A percentile compares a stretch with the other conserved stretches of the same genome.
Conservation (phyloP, 1,139 yeast genomes). For the Geotrichum reessii region DNA sequence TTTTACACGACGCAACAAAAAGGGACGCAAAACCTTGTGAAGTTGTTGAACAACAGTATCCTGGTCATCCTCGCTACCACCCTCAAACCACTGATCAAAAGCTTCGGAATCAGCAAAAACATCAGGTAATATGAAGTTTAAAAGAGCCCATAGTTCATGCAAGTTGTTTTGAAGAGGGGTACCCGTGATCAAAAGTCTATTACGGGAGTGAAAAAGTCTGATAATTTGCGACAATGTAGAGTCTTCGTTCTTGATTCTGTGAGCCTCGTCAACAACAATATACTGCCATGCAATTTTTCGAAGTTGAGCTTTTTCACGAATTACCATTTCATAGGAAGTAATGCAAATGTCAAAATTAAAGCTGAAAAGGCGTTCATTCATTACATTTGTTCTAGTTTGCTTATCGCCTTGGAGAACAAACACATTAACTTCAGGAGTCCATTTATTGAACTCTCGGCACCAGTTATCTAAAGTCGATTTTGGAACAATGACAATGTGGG, state of each 20-base stretch:
- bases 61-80: slow-evolving; percentile 49
- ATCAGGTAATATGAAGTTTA: slow-evolving; percentile 87
- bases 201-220: slow-evolving; percentile 77
- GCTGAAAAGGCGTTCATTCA: slow-evolving; percentile 53
- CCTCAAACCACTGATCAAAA: slow-evolving; percentile 87
- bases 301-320: slow-evolving; percentile 76
- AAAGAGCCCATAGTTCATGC: slow-evolving; percentile 92
- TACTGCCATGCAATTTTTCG: slow-evolving; percentile 91
- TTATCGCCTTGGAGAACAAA: slow-evolving; percentile 83
- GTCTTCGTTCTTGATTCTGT: slow-evolving; percentile 91
- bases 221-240: slow-evolving; percentile 86
- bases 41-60: slow-evolving; percentile 75
- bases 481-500: slow-evolving; percentile 88
- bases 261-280: slow-evolving; percentile 93
- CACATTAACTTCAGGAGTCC: slow-evolving; percentile 96
- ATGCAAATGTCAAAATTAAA: slow-evolving; percentile 88
- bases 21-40: slow-evolving; percentile 86
- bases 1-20: slow-evolving; percentile 81
- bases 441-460: slow-evolving; percentile 85
- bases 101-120: slow-evolving; percentile 89
- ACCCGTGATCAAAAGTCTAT: slow-evolving; percentile 84
- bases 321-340: slow-evolving; percentile 88
- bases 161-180: slow-evolving; percentile 92
- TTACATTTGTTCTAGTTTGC: slow-evolving; percentile 59
- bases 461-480: slow-evolving; percentile 94